Percentiles rank a stretch among this genome's conserved stretches.
Conservation (phyloP, 1,284 basidiomycete species). For the Trichosporon sp. region DNA sequence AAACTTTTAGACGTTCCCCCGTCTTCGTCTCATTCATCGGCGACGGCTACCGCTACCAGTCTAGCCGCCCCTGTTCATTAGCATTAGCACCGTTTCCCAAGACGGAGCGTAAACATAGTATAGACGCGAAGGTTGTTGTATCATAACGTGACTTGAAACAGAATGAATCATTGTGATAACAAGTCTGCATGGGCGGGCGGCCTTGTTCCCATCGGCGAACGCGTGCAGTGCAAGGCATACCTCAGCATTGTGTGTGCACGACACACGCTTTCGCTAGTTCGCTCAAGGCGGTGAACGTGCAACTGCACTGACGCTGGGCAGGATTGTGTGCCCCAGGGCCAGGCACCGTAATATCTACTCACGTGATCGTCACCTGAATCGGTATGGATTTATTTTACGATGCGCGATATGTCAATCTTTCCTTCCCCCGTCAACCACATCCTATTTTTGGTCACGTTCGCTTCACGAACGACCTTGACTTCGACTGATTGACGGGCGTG, state of each 20-base stretch:
- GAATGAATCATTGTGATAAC: background rate
- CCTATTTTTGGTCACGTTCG: background rate
- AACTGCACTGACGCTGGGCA: too few relatives aligned
- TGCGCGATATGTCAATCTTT: background rate
- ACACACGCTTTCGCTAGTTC: too few relatives aligned
- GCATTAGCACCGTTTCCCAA: background rate
- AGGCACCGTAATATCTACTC: background rate
- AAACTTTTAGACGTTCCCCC: conserved; percentile 15
- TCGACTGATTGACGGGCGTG: conserved; percentile 4
- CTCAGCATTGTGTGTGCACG: too few relatives aligned
- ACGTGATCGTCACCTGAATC: background rate
- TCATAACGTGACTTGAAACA: background rate
- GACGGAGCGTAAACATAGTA: background rate
- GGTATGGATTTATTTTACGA: conserved; percentile 1
- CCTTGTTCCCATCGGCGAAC: too few relatives aligned
- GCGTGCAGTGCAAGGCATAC: too few relatives aligned
- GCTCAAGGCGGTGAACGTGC: too few relatives aligned
- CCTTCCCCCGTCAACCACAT: conserved; percentile 6
- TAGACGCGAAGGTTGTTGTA: background rate
- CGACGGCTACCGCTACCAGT: background rate
- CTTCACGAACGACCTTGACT: background rate
- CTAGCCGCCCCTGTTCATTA: background rate
- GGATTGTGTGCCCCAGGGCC: too few relatives aligned
- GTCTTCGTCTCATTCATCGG: background rate
- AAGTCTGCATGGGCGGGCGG: too few relatives aligned